These are phyloP conservation scores for Paragyromitra xinjiangensis DNA, from an alignment of 495 filamentous ascomycete genomes.

Conservation along the genomic window DNA sequence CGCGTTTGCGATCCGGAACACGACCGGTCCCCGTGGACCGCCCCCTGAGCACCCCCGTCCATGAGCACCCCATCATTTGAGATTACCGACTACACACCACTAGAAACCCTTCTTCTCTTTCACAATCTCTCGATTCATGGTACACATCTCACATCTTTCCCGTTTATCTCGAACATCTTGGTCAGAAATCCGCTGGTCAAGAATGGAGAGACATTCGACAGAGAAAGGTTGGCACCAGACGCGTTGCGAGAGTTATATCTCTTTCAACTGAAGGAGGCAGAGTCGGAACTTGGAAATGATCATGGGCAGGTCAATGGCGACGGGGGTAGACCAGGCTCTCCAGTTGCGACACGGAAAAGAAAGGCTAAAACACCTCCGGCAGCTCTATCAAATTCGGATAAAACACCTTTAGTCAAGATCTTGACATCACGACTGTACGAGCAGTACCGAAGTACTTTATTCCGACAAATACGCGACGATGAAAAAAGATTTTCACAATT, in stretches of 20 bases:
- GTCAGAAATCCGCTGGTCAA: constrained; percentile 74
- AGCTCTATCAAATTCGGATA: constrained; percentile 43
- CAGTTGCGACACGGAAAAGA: constrained; percentile 44
- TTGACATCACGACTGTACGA: constrained; percentile 77
- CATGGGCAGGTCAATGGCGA: constrained; percentile 57
- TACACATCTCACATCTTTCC: constrained; percentile 71
- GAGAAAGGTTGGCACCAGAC: constrained; percentile 76
- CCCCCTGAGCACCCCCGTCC: constrained; percentile 43
- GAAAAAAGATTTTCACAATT: constrained; percentile 73
- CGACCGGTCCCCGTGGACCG: constrained; percentile 34
- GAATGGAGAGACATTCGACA: constrained; percentile 73
- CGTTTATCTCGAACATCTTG: constrained; percentile 75
- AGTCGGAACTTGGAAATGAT: constrained; percentile 57
- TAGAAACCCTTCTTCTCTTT: constrained; percentile 90
- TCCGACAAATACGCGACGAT: constrained; percentile 75
- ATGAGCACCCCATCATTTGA: constrained; percentile 45
- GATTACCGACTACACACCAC: constrained; percentile 73
- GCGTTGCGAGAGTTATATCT: constrained; percentile 79
- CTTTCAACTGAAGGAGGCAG: constrained; percentile 77
- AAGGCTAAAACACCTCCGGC: constrained; percentile 51
- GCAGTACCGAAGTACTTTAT: constrained; percentile 72
- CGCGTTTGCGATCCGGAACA: constrained; percentile 40
- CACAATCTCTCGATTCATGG: constrained; percentile 78
- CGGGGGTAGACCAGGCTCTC: constrained; percentile 48
- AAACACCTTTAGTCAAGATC: constrained; percentile 43